Base-by-base conservation (phyloP, 805 yeast species). In the Ogataea nakhonphanomensis region DNA sequence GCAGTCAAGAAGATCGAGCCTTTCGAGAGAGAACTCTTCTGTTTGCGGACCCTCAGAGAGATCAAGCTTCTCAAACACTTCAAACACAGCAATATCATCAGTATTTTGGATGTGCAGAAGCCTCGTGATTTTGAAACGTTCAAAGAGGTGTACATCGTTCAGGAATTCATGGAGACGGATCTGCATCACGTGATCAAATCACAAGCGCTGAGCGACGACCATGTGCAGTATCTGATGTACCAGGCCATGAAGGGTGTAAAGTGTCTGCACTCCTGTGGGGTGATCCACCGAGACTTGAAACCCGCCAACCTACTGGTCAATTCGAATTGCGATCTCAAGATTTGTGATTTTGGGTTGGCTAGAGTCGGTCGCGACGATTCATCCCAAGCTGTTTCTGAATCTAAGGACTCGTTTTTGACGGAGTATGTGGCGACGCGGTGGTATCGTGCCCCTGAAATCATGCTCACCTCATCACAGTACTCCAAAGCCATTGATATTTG, bases 391-490 rank as follows among this genome's bases (percentile, higher is more conserved):
- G 37, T 48, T 5, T 45, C 44, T 3, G 52, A 45, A 22, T 54
- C 56, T 32, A 55, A 55, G 27, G 57, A 54, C 34, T 39, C 57
- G 1, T 73, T 74, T 48, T 67, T 84, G 66, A 84, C 91, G 0
- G 91, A 84, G 56, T 84, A 84, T 50, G 93, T 84, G 3, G 91
- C 91, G 3, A 84, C 93, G 7, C 67, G 93, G 51, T 84, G 91
- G 91, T 84, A 84, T 57, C 65, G 93, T 38, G 91, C 91, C 0
- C 91, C 91, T 0, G 93, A 84, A 58, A 81, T 84, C 42, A 84
- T 84, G 91, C 62, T 84, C 21, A 77, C 86, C 1, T 71, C 76
- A 44, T 79, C 84, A 29, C 81, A 80, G 52, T 84, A 84, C 49
- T 75, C 90, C 2, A 78, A 82, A 7, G 86, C 89, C 0, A 81